Conservation (phyloP, 2,329 filamentous ascomycete species). For the Trichoderma sp. region DNA sequence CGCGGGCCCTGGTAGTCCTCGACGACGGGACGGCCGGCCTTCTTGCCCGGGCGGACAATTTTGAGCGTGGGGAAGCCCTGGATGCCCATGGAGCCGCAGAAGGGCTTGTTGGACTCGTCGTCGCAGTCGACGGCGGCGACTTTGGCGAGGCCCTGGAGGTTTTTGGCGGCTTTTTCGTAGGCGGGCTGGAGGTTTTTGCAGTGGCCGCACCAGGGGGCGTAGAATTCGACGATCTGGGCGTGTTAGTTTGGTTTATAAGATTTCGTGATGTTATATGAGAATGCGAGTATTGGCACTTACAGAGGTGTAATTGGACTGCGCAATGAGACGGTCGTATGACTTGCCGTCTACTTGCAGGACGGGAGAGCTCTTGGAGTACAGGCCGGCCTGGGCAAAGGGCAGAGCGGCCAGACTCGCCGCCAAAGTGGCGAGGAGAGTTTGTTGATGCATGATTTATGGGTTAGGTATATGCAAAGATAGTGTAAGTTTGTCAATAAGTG, state of each 20-base stretch:
- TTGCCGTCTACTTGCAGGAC: slow-evolving; percentile 81
- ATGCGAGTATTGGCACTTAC: slow-evolving; percentile 56
- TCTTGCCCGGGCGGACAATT: slow-evolving; percentile 84
- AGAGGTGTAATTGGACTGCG: slow-evolving; percentile 87
- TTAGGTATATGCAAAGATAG: not conserved
- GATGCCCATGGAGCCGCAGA: slow-evolving; percentile 84
- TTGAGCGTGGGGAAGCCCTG: slow-evolving; percentile 96
- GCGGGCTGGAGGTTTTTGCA: slow-evolving; percentile 94
- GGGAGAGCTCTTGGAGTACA: slow-evolving; percentile 86
- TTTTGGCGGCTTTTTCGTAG: slow-evolving; percentile 91
- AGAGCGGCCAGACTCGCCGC: slow-evolving; percentile 66
- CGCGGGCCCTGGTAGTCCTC: slow-evolving; percentile 90
- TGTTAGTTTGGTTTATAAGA: not conserved
- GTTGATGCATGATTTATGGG: slow-evolving; percentile 54
- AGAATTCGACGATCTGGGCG: slow-evolving; percentile 74
- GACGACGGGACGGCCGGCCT: slow-evolving; percentile 73
- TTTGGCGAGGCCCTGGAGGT: slow-evolving; percentile 87
- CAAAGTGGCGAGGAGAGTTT: slow-evolving; percentile 51
- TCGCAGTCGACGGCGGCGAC: slow-evolving; percentile 96
- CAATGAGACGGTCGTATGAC: slow-evolving; percentile 80
- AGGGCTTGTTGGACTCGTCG: slow-evolving; percentile 85
- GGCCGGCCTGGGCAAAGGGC: slow-evolving; percentile 66
- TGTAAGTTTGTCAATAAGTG: slow-evolving; percentile 10
- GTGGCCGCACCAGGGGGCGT: slow-evolving; percentile 97
- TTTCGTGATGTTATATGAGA: not conserved